Evolutionary conservation across 768 basidiomycete species (phyloP).

Genomic region (Dioszegia crocea): DNA sequence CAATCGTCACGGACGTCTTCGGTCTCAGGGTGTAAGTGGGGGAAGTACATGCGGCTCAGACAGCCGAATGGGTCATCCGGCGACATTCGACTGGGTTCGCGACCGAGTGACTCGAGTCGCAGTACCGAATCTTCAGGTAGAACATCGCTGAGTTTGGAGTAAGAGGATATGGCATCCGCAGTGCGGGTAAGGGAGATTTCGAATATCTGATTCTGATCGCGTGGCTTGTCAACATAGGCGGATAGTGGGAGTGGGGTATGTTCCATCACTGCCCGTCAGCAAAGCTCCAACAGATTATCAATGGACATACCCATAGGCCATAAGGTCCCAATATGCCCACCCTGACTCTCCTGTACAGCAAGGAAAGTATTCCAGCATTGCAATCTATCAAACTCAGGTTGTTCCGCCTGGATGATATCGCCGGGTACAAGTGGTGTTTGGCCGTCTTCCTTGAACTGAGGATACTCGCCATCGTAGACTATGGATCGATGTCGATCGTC

Average conservation of each 20-base stretch:
- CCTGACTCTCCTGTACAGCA: neutral
- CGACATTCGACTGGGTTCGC: neutral
- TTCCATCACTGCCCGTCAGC: neutral
- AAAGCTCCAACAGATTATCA: neutral
- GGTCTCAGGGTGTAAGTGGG: neutral
- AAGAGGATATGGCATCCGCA: neutral
- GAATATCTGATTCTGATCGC: neutral
- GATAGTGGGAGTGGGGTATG: neutral
- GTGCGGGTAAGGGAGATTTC: neutral
- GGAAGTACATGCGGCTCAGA: neutral
- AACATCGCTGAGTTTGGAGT: neutral
- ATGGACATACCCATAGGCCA: neutral
- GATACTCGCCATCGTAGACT: conserved; percentile 14
- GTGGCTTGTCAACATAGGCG: neutral
- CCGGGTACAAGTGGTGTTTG: neutral
- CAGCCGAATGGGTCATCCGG: conserved; percentile 3
- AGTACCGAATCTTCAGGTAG: neutral
- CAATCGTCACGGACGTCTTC: conserved; percentile 2
- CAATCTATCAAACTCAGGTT: conserved; percentile 3
- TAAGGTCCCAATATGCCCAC: neutral
- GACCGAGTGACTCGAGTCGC: neutral
- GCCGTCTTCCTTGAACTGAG: neutral
- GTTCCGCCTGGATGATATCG: conserved; percentile 8
- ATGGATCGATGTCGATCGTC: neutral
- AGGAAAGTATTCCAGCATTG: conserved; percentile 9